phyloP scores from a whole-genome alignment of 257 asterid species.

The Nicotiana tabacum region DNA sequence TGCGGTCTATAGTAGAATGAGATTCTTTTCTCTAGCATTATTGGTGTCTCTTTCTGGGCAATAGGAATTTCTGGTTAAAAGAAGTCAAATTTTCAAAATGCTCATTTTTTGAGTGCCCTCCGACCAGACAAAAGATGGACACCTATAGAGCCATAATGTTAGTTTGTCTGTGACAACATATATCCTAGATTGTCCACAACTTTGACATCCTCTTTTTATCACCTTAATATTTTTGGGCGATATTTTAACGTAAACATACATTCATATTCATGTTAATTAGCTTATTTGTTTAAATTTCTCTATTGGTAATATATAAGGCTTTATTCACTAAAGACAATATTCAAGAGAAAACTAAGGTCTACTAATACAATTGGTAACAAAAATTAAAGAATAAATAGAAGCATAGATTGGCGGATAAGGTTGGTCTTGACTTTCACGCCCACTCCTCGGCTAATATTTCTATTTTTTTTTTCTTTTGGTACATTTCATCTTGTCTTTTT shows the following conservation, averaged over 20 bases:
- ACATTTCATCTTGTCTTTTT: background rate
- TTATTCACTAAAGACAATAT: background rate
- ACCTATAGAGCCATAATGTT: background rate
- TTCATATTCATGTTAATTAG: background rate
- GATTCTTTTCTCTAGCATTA: background rate
- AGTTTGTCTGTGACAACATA: conserved; percentile 3
- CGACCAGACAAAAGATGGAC: background rate
- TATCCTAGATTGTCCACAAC: background rate
- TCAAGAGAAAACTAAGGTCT: background rate
- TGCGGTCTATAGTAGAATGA: background rate
- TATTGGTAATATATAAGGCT: background rate
- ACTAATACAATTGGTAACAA: background rate
- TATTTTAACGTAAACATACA: background rate
- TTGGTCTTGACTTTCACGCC: background rate
- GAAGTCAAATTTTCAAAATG: background rate
- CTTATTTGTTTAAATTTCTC: background rate
- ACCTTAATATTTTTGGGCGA: background rate
- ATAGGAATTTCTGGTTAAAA: background rate
- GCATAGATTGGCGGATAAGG: background rate
- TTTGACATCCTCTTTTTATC: background rate
- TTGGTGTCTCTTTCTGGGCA: background rate
- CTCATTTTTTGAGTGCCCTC: background rate
- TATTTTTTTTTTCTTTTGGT: background rate
- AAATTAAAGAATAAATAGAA: background rate
- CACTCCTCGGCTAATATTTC: background rate